Conservation (phyloP, 192 early-diverging fungal species). For the Entophlyctis luteolus region DNA sequence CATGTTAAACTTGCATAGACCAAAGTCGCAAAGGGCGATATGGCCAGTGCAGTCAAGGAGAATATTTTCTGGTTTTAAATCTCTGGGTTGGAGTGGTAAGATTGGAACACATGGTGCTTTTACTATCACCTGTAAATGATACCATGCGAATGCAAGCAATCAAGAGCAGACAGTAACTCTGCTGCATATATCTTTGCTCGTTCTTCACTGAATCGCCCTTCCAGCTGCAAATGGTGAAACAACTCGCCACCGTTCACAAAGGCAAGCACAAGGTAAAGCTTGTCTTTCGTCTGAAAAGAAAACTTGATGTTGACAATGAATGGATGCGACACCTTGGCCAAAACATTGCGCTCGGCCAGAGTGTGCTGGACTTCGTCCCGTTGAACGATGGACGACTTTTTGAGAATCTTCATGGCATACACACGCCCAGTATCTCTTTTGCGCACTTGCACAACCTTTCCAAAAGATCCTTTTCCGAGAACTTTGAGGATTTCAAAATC, state of each 20-base stretch:
- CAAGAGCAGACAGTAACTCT: constrained; percentile 82
- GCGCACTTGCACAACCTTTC: constrained; percentile 54
- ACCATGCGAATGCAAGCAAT: constrained; percentile 83
- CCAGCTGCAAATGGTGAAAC: constrained; percentile 31
- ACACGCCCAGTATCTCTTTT: constrained; percentile 50
- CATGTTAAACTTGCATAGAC: constrained; percentile 91
- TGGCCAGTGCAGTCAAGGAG: constrained; percentile 90
- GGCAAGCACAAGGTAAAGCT: constrained; percentile 88
- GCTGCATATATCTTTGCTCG: constrained; percentile 85
- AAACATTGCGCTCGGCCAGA: constrained; percentile 78
- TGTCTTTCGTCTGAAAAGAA: constrained; percentile 84
- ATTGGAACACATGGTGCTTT: constrained; percentile 8
- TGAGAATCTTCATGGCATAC: constrained; percentile 89
- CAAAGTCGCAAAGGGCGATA: constrained; percentile 77
- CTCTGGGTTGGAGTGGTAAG: constrained; percentile 52
- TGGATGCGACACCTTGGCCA: constrained; percentile 74
- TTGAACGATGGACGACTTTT: constrained; percentile 87
- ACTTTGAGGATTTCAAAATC: constrained; percentile 54
- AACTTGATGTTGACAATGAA: constrained; percentile 90
- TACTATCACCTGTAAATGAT: constrained; percentile 83
- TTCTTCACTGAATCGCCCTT: constrained; percentile 51
- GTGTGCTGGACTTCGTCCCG: constrained; percentile 93
- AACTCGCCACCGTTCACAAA: constrained; percentile 75
- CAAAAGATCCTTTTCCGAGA: constrained; percentile 60
- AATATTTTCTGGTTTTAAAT: constrained; percentile 84